A percentile compares a stretch with the other conserved stretches of the same genome.
phyloP scores from a whole-genome alignment of 306 rosid genomes.

The Vigna mungo region DNA sequence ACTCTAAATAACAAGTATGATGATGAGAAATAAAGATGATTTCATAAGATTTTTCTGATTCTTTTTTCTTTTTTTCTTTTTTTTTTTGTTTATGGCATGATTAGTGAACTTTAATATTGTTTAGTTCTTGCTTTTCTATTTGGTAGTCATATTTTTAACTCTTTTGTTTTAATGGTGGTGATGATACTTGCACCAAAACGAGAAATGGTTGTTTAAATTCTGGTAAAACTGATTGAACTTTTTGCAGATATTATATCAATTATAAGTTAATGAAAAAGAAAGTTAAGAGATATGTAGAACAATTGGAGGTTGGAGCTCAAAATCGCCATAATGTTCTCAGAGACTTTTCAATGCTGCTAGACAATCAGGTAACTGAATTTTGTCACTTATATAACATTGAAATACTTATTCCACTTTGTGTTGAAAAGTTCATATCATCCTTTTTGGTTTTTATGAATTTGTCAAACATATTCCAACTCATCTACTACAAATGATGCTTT shows the following conservation, averaged over 20 bases:
- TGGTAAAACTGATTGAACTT: conserved; percentile 5
- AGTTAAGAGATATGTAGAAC: conserved; percentile 69
- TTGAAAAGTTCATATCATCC: too few species aligned
- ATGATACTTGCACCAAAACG: conserved; percentile 4
- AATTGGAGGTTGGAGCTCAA: conserved; percentile 67
- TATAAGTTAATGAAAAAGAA: conserved; percentile 88
- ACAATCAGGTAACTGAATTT: conserved; percentile 59
- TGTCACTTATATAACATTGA: background rate
- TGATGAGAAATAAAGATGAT: too few species aligned
- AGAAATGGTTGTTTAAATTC: conserved; percentile 12
- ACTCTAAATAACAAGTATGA: too few species aligned
- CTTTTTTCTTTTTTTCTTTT: too few species aligned
- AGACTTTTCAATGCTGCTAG: conserved; percentile 81
- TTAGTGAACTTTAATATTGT: background rate
- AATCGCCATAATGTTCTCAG: conserved; percentile 64
- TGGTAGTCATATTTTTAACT: background rate
- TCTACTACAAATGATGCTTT: background rate
- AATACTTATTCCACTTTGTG: background rate
- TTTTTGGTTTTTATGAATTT: background rate
- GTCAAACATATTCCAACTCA: background rate
- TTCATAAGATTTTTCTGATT: too few species aligned
- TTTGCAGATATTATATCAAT: conserved; percentile 74
- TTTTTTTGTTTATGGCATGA: background rate
- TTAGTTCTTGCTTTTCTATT: conserved; percentile 16
- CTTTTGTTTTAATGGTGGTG: background rate